phyloP scores from a whole-genome alignment of 208 protist species.

The Tritrichomonas foetus region DNA sequence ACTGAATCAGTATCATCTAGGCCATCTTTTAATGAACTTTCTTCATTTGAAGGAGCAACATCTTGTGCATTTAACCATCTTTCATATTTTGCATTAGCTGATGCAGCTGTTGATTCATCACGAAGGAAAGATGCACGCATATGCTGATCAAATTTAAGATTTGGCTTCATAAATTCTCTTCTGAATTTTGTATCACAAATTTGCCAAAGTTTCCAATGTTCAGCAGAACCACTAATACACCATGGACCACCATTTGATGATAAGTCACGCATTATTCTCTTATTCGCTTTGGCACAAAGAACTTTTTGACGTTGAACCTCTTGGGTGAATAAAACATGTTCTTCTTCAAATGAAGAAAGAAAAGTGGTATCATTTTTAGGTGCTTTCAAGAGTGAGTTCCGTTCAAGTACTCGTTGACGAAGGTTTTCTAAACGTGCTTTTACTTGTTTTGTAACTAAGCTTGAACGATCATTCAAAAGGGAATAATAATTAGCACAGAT shows the following conservation, averaged over 20 bases:
- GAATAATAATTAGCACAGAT: neutral
- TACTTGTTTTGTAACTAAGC: neutral
- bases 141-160: constrained; percentile 7
- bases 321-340: neutral
- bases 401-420: neutral
- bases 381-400: neutral
- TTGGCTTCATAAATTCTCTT: constrained; percentile 4
- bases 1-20: neutral
- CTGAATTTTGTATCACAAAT: neutral
- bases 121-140: neutral
- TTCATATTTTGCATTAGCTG: neutral
- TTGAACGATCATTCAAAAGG: neutral
- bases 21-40: neutral
- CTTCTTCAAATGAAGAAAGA: no score
- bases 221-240: neutral
- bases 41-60: neutral
- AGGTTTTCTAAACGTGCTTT: no score
- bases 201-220: constrained; percentile 15
- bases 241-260: neutral
- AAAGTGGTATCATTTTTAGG: neutral
- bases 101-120: neutral
- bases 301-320: neutral
- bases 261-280: neutral
- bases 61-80: neutral
- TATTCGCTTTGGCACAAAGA: neutral